Base-by-base conservation (phyloP, 805 yeast genomes). In the Suhomyces faveliae region DNA sequence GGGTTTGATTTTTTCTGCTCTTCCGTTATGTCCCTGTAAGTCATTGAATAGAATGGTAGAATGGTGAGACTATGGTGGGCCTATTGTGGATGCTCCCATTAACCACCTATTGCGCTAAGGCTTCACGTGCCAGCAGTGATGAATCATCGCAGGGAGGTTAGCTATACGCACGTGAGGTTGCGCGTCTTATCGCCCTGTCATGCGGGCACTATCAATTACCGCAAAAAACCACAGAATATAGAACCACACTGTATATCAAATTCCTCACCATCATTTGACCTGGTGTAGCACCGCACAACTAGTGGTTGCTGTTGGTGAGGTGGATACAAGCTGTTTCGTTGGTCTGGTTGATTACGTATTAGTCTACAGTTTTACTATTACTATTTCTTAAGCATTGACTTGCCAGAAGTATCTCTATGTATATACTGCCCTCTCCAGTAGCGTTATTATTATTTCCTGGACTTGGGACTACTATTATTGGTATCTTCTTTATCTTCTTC, bases 1-100 rank as follows among this genome's bases (percentile, higher is more conserved):
- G 87, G 85, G 61, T 94, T 94, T 46, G 78, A 76, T 3, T 47
- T 43, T 20, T 68, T 76, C 56, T 82, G 81, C 45, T 69, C 66
- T 38, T 63, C 73, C 41, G 77, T 72, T 35, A 78, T 61, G 41
- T 70, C 70, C 51, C 66, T 69, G 51, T 66, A 77, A 7, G 27
- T 30, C 38, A 30, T 42, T 5, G 29, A 25, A 25, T 6, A 25
- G 30, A n/a, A 24, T 12, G 25, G 25, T 8, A 27, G 30, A 27
- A 15, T n/a, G 7, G 7, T 4, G 23, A 22, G 30, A 27, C 29
- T 25, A 12, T n/a, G 13, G 12, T n/a, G 13, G 12, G 29, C 13
- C 12, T 3, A 11, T 10, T 25, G n/a, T n/a, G n/a, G n/a, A n/a
- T n/a, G n/a, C n/a, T n/a, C n/a, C n/a, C n/a, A n/a, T n/a, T n/a